These are phyloP conservation scores for Globisporangium irregulare DNA, from an alignment of 352 stramenopile species.

Conservation along the genomic window DNA sequence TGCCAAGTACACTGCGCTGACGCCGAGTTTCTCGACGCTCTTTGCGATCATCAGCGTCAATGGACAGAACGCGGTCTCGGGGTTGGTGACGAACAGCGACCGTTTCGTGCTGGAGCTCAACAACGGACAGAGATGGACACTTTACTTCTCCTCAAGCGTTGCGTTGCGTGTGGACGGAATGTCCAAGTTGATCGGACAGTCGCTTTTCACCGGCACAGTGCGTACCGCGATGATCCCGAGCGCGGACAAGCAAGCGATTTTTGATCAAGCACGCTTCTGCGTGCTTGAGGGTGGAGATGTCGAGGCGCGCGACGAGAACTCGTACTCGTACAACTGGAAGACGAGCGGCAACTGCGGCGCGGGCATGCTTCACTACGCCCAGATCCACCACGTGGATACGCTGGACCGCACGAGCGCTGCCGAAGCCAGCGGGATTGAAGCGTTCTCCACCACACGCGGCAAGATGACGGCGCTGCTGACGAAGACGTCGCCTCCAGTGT, in stretches of 20 bases:
- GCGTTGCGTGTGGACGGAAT: conserved; percentile 34
- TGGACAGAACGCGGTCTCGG: conserved; percentile 12
- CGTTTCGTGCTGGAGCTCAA: conserved; percentile 51
- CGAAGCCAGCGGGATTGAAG: conserved; percentile 27
- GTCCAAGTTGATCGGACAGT: conserved; percentile 30
- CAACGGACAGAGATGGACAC: conserved; percentile 50
- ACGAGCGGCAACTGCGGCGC: conserved; percentile 45
- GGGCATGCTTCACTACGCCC: conserved; percentile 60
- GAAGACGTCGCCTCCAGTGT: conserved; percentile 41
- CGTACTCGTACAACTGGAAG: conserved; percentile 60
- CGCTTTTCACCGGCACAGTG: conserved; percentile 30
- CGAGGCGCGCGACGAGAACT: conserved; percentile 36
- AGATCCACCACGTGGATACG: conserved; percentile 58
- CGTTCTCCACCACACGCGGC: conserved; percentile 53
- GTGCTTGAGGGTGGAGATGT: conserved; percentile 45
- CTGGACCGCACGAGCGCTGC: conserved; percentile 41
- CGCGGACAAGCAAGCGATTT: conserved; percentile 25
- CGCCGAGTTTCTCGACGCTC: conserved; percentile 37
- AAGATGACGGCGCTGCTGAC: conserved; percentile 51
- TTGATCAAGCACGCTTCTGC: conserved; percentile 39
- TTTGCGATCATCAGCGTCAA: conserved; percentile 58
- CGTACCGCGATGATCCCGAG: conserved; percentile 38
- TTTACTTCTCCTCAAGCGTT: conserved; percentile 45
- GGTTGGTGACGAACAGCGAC: conserved; percentile 21
- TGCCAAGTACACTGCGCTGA: conserved; percentile 42